Conservation (phyloP, 768 basidiomycete genomes). For the Asterophora parasitica region DNA sequence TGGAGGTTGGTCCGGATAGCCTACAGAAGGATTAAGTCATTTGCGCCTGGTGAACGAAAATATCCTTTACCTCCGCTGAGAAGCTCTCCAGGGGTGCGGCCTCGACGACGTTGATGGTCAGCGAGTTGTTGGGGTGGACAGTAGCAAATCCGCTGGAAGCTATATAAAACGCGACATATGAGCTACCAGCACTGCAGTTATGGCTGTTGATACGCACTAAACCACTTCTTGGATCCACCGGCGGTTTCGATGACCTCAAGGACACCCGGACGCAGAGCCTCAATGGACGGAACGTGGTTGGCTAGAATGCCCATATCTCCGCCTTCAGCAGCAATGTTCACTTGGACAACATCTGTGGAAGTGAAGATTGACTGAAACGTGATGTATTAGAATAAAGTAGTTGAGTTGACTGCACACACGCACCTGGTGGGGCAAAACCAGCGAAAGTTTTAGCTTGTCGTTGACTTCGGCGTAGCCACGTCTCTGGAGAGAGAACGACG, state of each 20-base stretch:
- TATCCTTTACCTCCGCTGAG: slow-evolving; percentile 78
- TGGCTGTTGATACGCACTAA: slow-evolving; percentile 58
- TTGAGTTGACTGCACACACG: slow-evolving; percentile 12
- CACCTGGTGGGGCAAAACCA: slow-evolving; percentile 95
- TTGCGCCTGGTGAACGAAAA: background rate
- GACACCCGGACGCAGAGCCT: slow-evolving; percentile 90
- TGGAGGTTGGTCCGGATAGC: slow-evolving; percentile 85
- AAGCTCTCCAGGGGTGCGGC: slow-evolving; percentile 90
- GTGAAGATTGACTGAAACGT: slow-evolving; percentile 75
- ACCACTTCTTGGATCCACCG: slow-evolving; percentile 88
- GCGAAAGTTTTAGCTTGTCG: slow-evolving; percentile 88
- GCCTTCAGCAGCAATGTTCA: slow-evolving; percentile 88
- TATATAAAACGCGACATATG: slow-evolving; percentile 26
- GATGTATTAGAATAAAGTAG: slow-evolving; percentile 6
- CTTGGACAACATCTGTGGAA: slow-evolving; percentile 89
- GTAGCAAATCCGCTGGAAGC: slow-evolving; percentile 97
- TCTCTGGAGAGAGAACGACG: slow-evolving; percentile 46
- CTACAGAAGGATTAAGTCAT: slow-evolving; percentile 34
- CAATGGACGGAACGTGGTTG: slow-evolving; percentile 97
- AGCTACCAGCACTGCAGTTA: background rate
- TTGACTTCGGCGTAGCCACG: slow-evolving; percentile 91
- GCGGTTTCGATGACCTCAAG: slow-evolving; percentile 88
- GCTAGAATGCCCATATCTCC: slow-evolving; percentile 99
- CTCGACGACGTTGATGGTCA: slow-evolving; percentile 97
- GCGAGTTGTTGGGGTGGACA: slow-evolving; percentile 93